Percentiles rank a stretch among this genome's conserved stretches.
Conservation (phyloP, 2,329 filamentous ascomycete species). For the Lasiodiplodia hormozganensis region DNA sequence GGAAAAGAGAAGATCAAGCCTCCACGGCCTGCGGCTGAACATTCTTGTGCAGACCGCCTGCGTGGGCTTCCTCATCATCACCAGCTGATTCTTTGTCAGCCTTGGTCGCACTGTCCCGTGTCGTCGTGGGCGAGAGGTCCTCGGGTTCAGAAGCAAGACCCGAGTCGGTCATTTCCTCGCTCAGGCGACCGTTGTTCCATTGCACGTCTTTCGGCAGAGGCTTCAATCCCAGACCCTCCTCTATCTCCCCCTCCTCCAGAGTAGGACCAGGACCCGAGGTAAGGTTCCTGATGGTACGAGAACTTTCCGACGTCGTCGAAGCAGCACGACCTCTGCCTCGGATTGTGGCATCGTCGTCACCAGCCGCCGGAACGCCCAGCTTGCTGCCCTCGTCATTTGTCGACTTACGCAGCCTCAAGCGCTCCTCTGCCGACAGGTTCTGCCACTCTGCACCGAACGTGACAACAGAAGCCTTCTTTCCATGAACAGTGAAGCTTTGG, state of each 20-base stretch:
- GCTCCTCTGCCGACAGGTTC: conserved; percentile 54
- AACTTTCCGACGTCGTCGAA: conserved; percentile 15
- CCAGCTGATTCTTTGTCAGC: conserved; percentile 1
- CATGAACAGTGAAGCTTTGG: conserved; percentile 93
- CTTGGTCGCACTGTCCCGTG: conserved; percentile 1
- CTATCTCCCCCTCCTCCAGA: conserved; percentile 24
- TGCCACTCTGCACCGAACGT: conserved; percentile 95
- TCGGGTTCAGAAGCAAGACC: conserved; percentile 22
- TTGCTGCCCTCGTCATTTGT: conserved; percentile 14
- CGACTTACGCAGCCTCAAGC: conserved; percentile 44
- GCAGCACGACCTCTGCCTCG: conserved; percentile 15
- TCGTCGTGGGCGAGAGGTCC: conserved; percentile 24
- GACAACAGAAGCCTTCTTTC: conserved; percentile 96
- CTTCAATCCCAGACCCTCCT: conserved; percentile 18
- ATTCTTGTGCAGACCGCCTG: conserved; percentile 4
- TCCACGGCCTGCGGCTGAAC: conserved; percentile 23
- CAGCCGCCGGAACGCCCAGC: background rate
- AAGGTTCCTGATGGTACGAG: conserved; percentile 17
- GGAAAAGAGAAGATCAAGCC: conserved; percentile 10
- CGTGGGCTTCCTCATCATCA: conserved; percentile 11
- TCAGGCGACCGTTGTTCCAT: conserved; percentile 20
- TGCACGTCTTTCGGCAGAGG: conserved; percentile 7
- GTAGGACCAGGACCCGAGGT: conserved; percentile 8
- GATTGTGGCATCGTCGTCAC: conserved; percentile 19
- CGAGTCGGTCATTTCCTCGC: conserved; percentile 26